Conservation (phyloP, 495 filamentous ascomycete species). For the Aspergillus leporis region DNA sequence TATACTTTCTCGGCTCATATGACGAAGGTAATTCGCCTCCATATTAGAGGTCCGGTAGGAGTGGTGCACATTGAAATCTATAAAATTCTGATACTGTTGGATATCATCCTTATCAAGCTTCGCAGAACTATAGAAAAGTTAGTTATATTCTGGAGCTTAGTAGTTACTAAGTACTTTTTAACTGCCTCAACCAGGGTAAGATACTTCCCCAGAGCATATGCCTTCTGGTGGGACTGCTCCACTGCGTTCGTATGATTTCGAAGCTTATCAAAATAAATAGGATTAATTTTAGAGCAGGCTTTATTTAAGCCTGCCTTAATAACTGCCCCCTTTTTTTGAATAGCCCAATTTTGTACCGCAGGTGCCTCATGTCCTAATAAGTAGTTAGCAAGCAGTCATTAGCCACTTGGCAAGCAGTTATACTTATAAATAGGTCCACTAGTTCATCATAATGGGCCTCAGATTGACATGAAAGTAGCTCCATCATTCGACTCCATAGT, state of each 20-base stretch:
- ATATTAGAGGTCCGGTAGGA: slow-evolving; percentile 10
- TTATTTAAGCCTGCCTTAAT: slow-evolving; percentile 16
- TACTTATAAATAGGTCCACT: slow-evolving; percentile 10
- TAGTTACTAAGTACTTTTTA: slow-evolving; percentile 5
- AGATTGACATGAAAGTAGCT: not conserved
- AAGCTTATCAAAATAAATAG: slow-evolving; percentile 12
- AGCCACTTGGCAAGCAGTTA: too few relatives aligned
- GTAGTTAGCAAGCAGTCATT: too few relatives aligned
- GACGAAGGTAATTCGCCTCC: slow-evolving; percentile 11
- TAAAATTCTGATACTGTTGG: not conserved
- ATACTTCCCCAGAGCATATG: slow-evolving; percentile 11
- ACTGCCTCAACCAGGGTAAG: slow-evolving; percentile 9
- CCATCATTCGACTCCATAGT: slow-evolving; percentile 13
- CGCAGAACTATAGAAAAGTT: slow-evolving; percentile 16
- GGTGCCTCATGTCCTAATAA: slow-evolving; percentile 7
- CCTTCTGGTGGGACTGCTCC: slow-evolving; percentile 15
- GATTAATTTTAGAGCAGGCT: slow-evolving; percentile 15
- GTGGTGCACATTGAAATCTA: slow-evolving; percentile 6
- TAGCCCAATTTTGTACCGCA: slow-evolving; percentile 13
- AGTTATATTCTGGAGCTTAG: too few relatives aligned
- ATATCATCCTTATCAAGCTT: slow-evolving; percentile 14
- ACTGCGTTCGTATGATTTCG: slow-evolving; percentile 15
- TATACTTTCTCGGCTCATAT: slow-evolving; percentile 12
- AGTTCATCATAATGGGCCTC: slow-evolving; percentile 10
- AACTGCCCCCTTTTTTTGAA: slow-evolving; percentile 10